A percentile compares a stretch with the other conserved stretches of the same genome.
phyloP scores from a whole-genome alignment of 2,329 filamentous ascomycete genomes.

The Phoma sp. region DNA sequence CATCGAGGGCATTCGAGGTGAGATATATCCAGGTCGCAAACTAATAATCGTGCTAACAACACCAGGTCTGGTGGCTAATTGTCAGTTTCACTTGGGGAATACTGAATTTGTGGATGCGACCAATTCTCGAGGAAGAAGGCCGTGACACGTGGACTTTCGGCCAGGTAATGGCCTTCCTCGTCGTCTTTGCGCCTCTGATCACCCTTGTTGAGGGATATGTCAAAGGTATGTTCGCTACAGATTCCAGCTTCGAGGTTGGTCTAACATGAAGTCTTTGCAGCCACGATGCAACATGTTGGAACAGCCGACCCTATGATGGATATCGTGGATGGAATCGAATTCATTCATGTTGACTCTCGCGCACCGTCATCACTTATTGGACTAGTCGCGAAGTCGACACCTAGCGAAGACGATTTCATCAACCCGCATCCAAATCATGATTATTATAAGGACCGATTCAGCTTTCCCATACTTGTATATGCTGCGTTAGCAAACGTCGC shows the following conservation, averaged over 20 bases:
- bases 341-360: neutral
- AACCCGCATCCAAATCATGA: constrained; percentile 5
- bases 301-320: neutral
- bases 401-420: neutral
- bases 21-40: neutral
- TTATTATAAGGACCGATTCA: constrained; percentile 6
- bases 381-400: neutral
- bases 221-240: neutral
- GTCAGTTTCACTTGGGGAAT: constrained; percentile 13
- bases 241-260: neutral
- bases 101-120: constrained; percentile 9
- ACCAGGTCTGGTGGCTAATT: constrained; percentile 16
- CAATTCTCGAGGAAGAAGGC: constrained; percentile 2
- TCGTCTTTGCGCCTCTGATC: constrained; percentile 11
- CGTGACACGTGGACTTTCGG: constrained; percentile 16
- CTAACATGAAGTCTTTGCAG: neutral
- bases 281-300: neutral
- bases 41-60: neutral
- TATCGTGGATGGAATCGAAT: neutral
- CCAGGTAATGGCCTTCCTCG: constrained; percentile 13
- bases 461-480: constrained; percentile 7
- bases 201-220: constrained; percentile 9
- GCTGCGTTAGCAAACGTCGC: neutral
- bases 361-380: neutral
- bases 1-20: constrained; percentile 16